These are phyloP conservation scores for Hymenotorrendiella dingleyae DNA, from an alignment of 2,329 filamentous ascomycete species.

Conservation along the genomic window DNA sequence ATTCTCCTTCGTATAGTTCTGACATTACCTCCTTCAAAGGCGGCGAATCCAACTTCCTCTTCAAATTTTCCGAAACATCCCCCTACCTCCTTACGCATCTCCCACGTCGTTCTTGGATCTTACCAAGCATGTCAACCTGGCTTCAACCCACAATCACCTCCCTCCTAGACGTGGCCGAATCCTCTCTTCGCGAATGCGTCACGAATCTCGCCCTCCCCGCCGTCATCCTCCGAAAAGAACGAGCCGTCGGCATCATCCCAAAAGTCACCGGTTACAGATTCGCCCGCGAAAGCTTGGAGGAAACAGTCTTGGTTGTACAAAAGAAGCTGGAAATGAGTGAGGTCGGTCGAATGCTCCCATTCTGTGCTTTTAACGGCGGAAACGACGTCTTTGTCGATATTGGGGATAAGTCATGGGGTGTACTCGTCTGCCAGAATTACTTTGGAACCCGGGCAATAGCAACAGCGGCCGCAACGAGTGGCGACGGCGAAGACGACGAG, in stretches of 20 bases:
- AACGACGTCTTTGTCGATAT: conserved; percentile 99
- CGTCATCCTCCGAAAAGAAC: conserved; percentile 77
- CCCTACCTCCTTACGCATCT: conserved; percentile 65
- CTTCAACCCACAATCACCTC: conserved; percentile 68
- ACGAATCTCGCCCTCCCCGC: conserved; percentile 74
- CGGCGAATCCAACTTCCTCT: conserved; percentile 93
- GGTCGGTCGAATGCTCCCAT: conserved; percentile 66
- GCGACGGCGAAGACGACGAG: conserved; percentile 5
- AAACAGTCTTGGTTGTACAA: conserved; percentile 91
- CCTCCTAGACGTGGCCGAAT: conserved; percentile 86
- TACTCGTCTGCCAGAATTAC: conserved; percentile 85
- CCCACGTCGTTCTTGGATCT: conserved; percentile 62
- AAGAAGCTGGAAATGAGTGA: conserved; percentile 80
- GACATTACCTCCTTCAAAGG: conserved; percentile 32
- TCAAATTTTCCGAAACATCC: conserved; percentile 63
- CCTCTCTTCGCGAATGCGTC: conserved; percentile 75
- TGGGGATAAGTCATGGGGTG: conserved; percentile 95
- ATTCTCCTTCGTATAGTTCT: conserved; percentile 3
- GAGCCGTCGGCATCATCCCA: conserved; percentile 74
- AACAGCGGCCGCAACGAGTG: conserved; percentile 20
- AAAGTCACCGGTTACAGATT: conserved; percentile 59
- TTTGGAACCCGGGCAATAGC: conserved; percentile 48
- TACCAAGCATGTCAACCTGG: conserved; percentile 74
- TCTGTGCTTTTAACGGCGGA: conserved; percentile 97
- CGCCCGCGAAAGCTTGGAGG: conserved; percentile 83